Evolutionary conservation across 116 monocot species (phyloP).

Genomic region (Zostera marina): DNA sequence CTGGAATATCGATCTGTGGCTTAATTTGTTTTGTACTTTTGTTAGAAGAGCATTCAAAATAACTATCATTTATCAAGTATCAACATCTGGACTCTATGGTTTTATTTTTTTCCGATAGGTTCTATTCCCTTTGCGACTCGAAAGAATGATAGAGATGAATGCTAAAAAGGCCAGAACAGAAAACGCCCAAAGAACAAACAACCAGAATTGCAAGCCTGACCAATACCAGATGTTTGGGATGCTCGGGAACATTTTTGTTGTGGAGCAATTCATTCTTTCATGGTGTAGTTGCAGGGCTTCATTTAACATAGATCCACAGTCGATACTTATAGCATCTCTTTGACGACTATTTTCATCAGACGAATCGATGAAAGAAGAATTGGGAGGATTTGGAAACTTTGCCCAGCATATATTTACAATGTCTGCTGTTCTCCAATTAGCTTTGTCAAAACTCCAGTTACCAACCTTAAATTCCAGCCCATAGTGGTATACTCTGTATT

Average conservation of each 20-base stretch:
- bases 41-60: no score
- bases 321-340: slow-evolving; percentile 80
- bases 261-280: slow-evolving; percentile 29
- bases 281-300: slow-evolving; percentile 72
- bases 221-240: no score
- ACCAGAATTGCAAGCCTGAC: slow-evolving; percentile 24
- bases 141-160: slow-evolving; percentile 38
- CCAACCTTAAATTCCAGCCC: slow-evolving; percentile 70
- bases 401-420: slow-evolving; percentile 90
- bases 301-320: slow-evolving; percentile 65
- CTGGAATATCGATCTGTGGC: no score
- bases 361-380: slow-evolving; percentile 36
- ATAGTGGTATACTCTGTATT: slow-evolving; percentile 81
- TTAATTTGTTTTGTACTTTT: no score
- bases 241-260: background rate
- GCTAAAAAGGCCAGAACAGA: slow-evolving; percentile 53
- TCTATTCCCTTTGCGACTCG: slow-evolving; percentile 27
- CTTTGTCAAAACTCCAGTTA: slow-evolving; percentile 98
- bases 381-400: slow-evolving; percentile 89
- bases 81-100: background rate
- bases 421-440: slow-evolving; percentile 70
- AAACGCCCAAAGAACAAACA: slow-evolving; percentile 64
- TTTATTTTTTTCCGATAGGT: slow-evolving; percentile 21
- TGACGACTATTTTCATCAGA: slow-evolving; percentile 16
- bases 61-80: background rate